These are phyloP conservation scores for Boechera retrofracta DNA, from an alignment of 345 rosid species.

Conservation along the genomic window DNA sequence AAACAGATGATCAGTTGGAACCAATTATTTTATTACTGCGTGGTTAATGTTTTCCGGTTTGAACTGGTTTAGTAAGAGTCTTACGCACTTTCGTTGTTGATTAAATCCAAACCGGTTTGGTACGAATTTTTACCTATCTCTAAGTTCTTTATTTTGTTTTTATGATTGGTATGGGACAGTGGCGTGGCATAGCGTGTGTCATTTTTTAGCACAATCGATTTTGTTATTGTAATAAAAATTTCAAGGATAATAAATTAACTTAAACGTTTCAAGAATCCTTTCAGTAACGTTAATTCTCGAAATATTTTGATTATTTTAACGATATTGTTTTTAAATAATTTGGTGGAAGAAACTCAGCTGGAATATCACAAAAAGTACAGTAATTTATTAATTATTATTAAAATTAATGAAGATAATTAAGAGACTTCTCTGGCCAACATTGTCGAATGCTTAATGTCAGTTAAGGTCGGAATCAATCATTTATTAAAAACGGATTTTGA, in stretches of 20 bases:
- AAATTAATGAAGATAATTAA: background rate
- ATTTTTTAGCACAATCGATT: background rate
- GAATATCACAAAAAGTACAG: background rate
- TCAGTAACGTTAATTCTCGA: background rate
- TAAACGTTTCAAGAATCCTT: background rate
- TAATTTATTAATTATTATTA: background rate
- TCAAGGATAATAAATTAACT: background rate
- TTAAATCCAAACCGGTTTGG: constrained; percentile 3
- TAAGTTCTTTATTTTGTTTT: background rate
- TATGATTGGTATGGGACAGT: background rate
- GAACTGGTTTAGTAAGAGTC: too few species aligned
- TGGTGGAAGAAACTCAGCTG: background rate
- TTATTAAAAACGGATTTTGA: constrained; percentile 23
- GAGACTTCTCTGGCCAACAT: constrained; percentile 28
- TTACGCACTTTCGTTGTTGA: too few species aligned
- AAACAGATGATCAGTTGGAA: too few species aligned
- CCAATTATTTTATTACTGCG: too few species aligned
- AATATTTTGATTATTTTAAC: background rate
- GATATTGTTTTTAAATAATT: background rate
- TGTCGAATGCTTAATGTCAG: constrained; percentile 39
- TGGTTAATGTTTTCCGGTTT: too few species aligned
- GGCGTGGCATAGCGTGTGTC: constrained; percentile 9
- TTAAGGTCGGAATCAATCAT: constrained; percentile 29
- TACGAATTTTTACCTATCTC: background rate
- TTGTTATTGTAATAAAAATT: background rate